Conservation (phyloP, 371 early-diverging fungal species). For the Syncephalastrum racemosum region DNA sequence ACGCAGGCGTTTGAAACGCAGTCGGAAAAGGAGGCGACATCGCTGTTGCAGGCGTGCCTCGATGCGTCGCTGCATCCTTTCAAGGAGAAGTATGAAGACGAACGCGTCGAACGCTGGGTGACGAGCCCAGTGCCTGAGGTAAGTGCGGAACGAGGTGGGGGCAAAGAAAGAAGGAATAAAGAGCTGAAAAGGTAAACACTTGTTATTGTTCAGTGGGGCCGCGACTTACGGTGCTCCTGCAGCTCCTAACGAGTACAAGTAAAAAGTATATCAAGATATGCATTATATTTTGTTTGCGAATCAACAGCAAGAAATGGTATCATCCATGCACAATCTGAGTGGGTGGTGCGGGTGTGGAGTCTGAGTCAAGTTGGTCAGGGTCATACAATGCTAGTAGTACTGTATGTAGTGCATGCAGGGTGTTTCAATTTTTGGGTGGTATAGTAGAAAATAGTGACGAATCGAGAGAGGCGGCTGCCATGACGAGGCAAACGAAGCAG, state of each 20-base stretch:
- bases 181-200: constrained; percentile 20
- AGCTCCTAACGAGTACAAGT: constrained; percentile 26
- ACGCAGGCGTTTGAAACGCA: constrained; percentile 51
- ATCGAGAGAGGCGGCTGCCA: constrained; percentile 31
- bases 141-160: constrained; percentile 14
- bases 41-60: constrained; percentile 50
- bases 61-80: constrained; percentile 59
- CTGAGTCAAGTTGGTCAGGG: too few relatives aligned
- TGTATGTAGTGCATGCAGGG: too few relatives aligned
- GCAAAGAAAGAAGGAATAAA: constrained; percentile 17
- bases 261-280: too few relatives aligned
- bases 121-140: constrained; percentile 31
- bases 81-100: constrained; percentile 43
- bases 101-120: constrained; percentile 35
- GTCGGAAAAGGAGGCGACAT: constrained; percentile 28
- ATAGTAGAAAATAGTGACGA: constrained; percentile 9
- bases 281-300: too few relatives aligned
- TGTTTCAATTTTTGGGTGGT: background rate
- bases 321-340: too few relatives aligned
- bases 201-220: constrained; percentile 37
- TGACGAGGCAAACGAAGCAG: constrained; percentile 34
- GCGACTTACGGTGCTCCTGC: constrained; percentile 35
- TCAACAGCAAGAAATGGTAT: too few relatives aligned
- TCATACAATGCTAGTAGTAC: too few relatives aligned
- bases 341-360: too few relatives aligned